These are phyloP conservation scores for Phytophthora brassicae DNA, from an alignment of 352 stramenopile genomes.

Conservation along the genomic window DNA sequence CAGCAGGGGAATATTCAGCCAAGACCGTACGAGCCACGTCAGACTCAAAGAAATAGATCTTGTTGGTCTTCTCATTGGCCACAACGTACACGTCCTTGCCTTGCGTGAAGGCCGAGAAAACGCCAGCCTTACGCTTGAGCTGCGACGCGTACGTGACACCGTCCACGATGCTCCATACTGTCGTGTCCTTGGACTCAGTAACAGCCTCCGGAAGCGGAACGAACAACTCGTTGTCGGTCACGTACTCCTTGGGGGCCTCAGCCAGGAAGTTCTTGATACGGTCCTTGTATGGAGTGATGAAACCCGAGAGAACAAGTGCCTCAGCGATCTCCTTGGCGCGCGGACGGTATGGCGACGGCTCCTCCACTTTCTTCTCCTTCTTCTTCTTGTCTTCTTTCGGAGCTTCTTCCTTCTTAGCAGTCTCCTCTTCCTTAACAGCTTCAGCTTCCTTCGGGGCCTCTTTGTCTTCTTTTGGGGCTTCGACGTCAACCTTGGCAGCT, in stretches of 20 bases:
- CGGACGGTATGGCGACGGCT: constrained; percentile 29
- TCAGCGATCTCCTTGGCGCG: constrained; percentile 46
- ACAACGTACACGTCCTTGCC: constrained; percentile 62
- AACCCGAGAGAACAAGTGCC: constrained; percentile 36
- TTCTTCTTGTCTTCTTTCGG: constrained; percentile 20
- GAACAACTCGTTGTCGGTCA: constrained; percentile 52
- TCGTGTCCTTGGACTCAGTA: constrained; percentile 35
- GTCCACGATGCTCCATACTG: constrained; percentile 39
- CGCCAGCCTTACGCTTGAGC: constrained; percentile 62
- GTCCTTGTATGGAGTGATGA: constrained; percentile 47
- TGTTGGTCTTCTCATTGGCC: constrained; percentile 41
- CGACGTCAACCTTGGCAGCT: no score
- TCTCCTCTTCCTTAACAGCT: constrained; percentile 24
- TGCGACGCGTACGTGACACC: constrained; percentile 40
- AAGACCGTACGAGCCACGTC: constrained; percentile 30
- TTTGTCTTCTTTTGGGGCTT: constrained; percentile 17
- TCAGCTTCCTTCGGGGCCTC: constrained; percentile 5
- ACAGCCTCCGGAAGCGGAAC: constrained; percentile 40
- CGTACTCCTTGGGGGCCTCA: constrained; percentile 37
- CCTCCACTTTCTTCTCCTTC: constrained; percentile 28
- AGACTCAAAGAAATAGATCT: constrained; percentile 51
- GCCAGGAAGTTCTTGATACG: constrained; percentile 46
- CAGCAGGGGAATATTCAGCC: constrained; percentile 33
- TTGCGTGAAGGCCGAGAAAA: constrained; percentile 55
- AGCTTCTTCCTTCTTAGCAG: constrained; percentile 16